Evolutionary conservation across 2,329 filamentous ascomycete genomes (phyloP).

Genomic region (Trichoderma endophyticum): DNA sequence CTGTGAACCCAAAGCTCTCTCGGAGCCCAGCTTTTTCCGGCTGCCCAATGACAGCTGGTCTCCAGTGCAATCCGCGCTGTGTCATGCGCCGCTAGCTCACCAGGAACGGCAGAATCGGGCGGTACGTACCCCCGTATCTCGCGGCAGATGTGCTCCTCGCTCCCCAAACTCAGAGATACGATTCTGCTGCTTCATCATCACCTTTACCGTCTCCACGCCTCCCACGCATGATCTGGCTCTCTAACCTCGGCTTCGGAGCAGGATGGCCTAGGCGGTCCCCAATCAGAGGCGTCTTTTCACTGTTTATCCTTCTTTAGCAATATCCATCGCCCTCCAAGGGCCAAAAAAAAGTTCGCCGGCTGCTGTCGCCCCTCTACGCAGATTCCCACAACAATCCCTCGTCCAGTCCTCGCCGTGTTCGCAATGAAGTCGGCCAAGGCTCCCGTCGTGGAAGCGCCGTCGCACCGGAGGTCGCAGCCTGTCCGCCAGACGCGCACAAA

Average conservation of each 20-base stretch:
- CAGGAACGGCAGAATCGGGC: constrained; percentile 8
- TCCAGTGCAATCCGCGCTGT: neutral
- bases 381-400: neutral
- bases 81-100: constrained; percentile 18
- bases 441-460: constrained; percentile 40
- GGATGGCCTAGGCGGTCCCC: constrained; percentile 23
- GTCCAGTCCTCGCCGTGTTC: constrained; percentile 27
- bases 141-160: constrained; percentile 18
- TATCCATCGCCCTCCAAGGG: neutral
- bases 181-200: constrained; percentile 10
- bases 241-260: constrained; percentile 10
- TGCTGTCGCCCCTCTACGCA: constrained; percentile 6
- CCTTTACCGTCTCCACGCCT: neutral
- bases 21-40: constrained; percentile 12
- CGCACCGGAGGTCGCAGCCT: constrained; percentile 60
- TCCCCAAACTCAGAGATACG: constrained; percentile 18
- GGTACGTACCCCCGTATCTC: constrained; percentile 15
- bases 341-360: constrained; percentile 8
- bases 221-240: constrained; percentile 15
- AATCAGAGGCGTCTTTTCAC: constrained; percentile 19
- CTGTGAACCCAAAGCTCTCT: neutral
- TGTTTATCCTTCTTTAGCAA: constrained; percentile 1
- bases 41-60: constrained; percentile 3
- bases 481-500: constrained; percentile 64
- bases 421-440: constrained; percentile 57